Percentiles rank a stretch among this genome's conserved stretches.
phyloP scores from a whole-genome alignment of 441 rosid genomes.

The Heliophila coronopifolia region DNA sequence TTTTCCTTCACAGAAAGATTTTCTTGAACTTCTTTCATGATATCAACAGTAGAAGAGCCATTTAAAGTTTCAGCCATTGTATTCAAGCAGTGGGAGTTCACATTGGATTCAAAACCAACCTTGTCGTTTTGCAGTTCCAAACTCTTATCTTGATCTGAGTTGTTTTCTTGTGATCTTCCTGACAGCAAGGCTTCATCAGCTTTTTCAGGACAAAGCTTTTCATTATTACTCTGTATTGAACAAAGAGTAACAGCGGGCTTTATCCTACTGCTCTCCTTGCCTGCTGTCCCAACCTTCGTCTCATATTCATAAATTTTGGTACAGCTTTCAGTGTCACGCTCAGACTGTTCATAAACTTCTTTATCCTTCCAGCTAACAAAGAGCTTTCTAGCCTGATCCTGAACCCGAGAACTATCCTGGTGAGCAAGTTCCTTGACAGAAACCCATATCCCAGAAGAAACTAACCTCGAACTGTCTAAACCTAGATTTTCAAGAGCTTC shows the following conservation, averaged over 20 bases:
- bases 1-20: conserved; percentile 36
- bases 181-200: conserved; percentile 34
- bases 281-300: conserved; percentile 21
- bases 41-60: conserved; percentile 22
- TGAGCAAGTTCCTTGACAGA: conserved; percentile 63
- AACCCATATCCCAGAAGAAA: conserved; percentile 76
- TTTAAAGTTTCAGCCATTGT: conserved; percentile 33
- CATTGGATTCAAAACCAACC: conserved; percentile 21
- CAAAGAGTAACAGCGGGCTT: conserved; percentile 36
- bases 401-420: conserved; percentile 56
- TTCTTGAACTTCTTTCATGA: conserved; percentile 40
- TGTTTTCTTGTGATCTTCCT: conserved; percentile 34
- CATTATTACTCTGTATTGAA: conserved; percentile 31
- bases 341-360: conserved; percentile 31
- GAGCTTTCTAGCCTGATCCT: conserved; percentile 64
- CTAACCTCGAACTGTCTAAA: conserved; percentile 51
- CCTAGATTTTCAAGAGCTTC: conserved; percentile 70
- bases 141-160: conserved; percentile 35
- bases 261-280: conserved; percentile 32
- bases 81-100: conserved; percentile 27
- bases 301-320: conserved; percentile 25
- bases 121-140: conserved; percentile 30
- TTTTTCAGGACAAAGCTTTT: conserved; percentile 32
- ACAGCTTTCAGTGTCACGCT: conserved; percentile 34
- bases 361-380: conserved; percentile 56